Conservation (phyloP, 179 eudicot species). For the Vitellaria paradoxa region DNA sequence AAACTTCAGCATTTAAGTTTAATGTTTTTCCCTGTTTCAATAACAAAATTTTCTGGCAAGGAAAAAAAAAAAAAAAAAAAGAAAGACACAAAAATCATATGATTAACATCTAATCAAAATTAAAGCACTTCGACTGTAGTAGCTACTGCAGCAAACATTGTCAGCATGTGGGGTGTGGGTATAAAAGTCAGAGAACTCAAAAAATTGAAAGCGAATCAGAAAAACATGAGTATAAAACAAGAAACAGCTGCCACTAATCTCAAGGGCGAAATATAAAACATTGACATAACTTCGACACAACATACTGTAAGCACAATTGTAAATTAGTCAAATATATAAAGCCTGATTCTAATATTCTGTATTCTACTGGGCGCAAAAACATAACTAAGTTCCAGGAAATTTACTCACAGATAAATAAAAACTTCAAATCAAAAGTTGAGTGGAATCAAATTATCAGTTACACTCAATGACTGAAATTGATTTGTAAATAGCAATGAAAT, state of each 20-base stretch:
- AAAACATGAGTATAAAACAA: neutral
- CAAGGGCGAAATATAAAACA: neutral
- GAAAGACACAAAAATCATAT: neutral
- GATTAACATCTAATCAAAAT: neutral
- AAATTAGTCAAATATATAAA: neutral
- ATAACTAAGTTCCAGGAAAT: neutral
- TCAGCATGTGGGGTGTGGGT: neutral
- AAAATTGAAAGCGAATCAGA: neutral
- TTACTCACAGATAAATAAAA: neutral
- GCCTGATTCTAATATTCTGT: neutral
- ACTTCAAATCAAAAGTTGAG: neutral
- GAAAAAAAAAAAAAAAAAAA: neutral
- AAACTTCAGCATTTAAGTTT: slow-evolving; percentile 14
- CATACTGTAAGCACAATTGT: neutral
- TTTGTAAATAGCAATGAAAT: neutral
- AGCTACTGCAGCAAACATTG: neutral
- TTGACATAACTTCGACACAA: neutral
- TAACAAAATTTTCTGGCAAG: slow-evolving; percentile 15
- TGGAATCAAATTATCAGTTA: neutral
- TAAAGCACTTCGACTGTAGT: neutral
- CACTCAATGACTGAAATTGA: neutral
- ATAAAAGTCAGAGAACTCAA: neutral
- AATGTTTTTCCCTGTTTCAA: slow-evolving; percentile 6
- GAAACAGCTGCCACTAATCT: neutral
- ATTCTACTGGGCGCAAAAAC: neutral